Conservation (phyloP, 208 protist genomes). For the Trypanosoma rangeli region DNA sequence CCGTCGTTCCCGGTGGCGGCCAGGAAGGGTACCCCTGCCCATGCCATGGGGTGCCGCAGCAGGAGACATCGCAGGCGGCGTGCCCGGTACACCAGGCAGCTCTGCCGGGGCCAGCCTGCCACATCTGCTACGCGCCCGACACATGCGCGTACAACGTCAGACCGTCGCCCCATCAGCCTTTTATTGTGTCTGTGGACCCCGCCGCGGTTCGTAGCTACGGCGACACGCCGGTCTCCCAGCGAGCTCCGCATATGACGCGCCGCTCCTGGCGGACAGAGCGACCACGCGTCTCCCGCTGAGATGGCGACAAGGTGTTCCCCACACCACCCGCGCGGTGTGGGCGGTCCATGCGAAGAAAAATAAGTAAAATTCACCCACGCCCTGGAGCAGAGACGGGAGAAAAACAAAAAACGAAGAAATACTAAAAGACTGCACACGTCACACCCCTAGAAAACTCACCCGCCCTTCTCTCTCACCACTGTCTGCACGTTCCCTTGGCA, state of each 20-base stretch:
- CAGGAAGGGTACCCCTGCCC: background rate
- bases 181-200: conserved; percentile 65
- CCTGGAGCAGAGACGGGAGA: background rate
- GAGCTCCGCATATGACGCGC: background rate
- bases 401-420: background rate
- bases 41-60: background rate
- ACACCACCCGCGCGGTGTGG: no score
- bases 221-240: conserved; percentile 12
- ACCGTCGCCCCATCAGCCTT: conserved; percentile 42
- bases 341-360: no score
- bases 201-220: conserved; percentile 30
- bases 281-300: conserved; percentile 3
- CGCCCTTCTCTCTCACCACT: background rate
- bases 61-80: background rate
- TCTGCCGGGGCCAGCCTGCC: conserved; percentile 45
- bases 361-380: no score
- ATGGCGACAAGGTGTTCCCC: no score
- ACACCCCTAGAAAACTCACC: background rate
- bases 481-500: no score
- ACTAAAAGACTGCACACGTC: background rate
- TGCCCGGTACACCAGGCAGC: conserved; percentile 55
- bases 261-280: background rate
- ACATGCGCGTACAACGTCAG: conserved; percentile 30
- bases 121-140: conserved; percentile 67
- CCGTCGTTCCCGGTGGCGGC: background rate